Conservation (phyloP, 805 yeast genomes). For the Cyberlindnera sargentensis region DNA sequence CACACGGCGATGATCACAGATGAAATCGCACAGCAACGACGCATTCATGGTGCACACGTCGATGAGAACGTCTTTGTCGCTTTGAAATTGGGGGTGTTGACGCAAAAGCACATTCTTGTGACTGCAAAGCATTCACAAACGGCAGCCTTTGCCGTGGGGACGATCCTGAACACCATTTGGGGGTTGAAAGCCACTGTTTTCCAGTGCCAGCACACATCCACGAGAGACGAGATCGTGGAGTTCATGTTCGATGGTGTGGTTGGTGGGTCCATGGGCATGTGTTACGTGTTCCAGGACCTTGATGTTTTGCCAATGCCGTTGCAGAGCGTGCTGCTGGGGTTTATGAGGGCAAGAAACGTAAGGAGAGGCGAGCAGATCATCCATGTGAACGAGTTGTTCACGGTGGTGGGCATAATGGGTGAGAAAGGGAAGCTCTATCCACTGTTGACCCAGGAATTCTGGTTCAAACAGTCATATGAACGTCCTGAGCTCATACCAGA, state of each 20-base stretch:
- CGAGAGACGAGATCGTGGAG: neutral
- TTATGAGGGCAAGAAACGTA: constrained; percentile 2
- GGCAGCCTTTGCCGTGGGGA: constrained; percentile 15
- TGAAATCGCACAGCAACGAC: neutral
- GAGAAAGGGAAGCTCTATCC: constrained; percentile 15
- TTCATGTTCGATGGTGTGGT: constrained; percentile 7
- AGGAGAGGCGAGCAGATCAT: neutral
- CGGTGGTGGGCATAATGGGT: constrained; percentile 16
- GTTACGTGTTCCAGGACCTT: constrained; percentile 8
- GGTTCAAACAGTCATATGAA: constrained; percentile 27
- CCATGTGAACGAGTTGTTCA: constrained; percentile 7
- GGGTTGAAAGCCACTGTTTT: constrained; percentile 1
- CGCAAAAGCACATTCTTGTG: constrained; percentile 22
- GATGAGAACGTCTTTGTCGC: constrained; percentile 14
- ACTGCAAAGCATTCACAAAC: constrained; percentile 13
- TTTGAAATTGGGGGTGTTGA: constrained; percentile 14
- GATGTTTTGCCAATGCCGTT: constrained; percentile 6
- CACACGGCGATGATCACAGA: neutral
- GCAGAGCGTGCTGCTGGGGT: constrained; percentile 3
- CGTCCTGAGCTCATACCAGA: constrained; percentile 1
- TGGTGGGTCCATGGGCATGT: neutral
- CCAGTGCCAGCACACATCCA: neutral
- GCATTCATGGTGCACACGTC: neutral
- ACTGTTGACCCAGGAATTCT: constrained; percentile 21
- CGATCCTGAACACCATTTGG: constrained; percentile 10